Evolutionary conservation across 441 rosid genomes (phyloP).

Genomic region (Bruguiera hainesii): DNA sequence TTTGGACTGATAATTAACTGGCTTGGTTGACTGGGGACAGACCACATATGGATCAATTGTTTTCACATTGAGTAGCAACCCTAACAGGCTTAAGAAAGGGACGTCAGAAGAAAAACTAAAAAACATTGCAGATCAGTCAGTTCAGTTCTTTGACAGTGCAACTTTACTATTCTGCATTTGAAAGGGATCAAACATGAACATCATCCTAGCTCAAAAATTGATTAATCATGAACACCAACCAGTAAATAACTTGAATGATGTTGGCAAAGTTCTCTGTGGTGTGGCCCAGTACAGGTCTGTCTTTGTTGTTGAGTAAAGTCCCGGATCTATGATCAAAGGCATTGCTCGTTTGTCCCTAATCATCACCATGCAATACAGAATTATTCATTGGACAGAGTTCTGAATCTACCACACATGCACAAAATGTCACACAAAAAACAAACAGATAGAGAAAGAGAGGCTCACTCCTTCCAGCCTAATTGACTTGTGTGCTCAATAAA

Average conservation of each 20-base stretch:
- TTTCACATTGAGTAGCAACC: too few species aligned
- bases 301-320: slow-evolving; percentile 67
- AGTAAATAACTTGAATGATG: slow-evolving; percentile 81
- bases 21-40: background rate
- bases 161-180: background rate
- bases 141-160: background rate
- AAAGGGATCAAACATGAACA: background rate
- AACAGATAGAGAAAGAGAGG: slow-evolving; percentile 3
- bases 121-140: too few species aligned
- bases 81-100: background rate
- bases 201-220: background rate
- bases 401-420: background rate
- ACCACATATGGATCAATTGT: too few species aligned
- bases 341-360: slow-evolving; percentile 88
- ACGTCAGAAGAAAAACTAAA: too few species aligned
- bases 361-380: slow-evolving; percentile 18
- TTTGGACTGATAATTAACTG: background rate
- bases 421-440: background rate
- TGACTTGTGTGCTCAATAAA: slow-evolving; percentile 84
- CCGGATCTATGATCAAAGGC: slow-evolving; percentile 97
- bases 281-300: slow-evolving; percentile 71
- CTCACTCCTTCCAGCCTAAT: slow-evolving; percentile 93
- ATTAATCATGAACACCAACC: slow-evolving; percentile 46
- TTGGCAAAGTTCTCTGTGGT: slow-evolving; percentile 77
- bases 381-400: slow-evolving; percentile 20